These are phyloP conservation scores for Populus nigra DNA, from an alignment of 345 rosid genomes.

Conservation along the genomic window DNA sequence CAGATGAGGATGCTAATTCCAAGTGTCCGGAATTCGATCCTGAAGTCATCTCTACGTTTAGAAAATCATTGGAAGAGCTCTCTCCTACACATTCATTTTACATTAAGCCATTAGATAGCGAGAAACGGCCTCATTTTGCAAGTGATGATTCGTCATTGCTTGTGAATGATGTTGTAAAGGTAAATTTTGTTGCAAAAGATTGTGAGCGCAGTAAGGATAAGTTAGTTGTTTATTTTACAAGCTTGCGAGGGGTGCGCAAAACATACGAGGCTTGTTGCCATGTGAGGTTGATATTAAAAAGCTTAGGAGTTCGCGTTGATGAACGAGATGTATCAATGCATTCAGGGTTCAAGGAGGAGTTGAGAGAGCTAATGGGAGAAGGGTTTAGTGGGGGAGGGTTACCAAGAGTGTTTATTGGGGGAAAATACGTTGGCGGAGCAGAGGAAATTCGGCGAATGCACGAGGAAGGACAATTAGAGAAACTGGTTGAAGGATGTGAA, in stretches of 20 bases:
- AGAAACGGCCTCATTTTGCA: constrained; percentile 13
- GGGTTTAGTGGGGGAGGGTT: constrained; percentile 16
- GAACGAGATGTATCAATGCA: constrained; percentile 91
- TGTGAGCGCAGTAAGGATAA: constrained; percentile 26
- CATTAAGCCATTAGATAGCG: constrained; percentile 25
- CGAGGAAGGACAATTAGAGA: constrained; percentile 32
- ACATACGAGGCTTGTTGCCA: constrained; percentile 79
- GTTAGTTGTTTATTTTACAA: constrained; percentile 29
- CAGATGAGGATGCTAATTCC: constrained; percentile 33
- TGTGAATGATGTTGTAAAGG: constrained; percentile 18
- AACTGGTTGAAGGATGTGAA: constrained; percentile 41
- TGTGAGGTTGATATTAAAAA: constrained; percentile 64
- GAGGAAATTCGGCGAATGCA: constrained; percentile 27
- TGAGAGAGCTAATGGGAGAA: constrained; percentile 31
- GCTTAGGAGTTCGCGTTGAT: constrained; percentile 57
- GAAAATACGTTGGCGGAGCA: constrained; percentile 28
- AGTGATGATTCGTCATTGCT: constrained; percentile 3
- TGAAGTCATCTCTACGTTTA: constrained; percentile 53
- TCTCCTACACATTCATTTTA: constrained; percentile 59
- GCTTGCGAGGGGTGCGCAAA: constrained; percentile 76
- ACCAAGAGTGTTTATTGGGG: constrained; percentile 27
- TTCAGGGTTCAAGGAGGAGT: constrained; percentile 61
- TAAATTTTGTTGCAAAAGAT: constrained; percentile 5
- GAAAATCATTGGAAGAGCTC: constrained; percentile 55
- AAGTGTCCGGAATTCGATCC: constrained; percentile 52